A percentile compares a stretch with the other conserved stretches of the same genome.
Evolutionary conservation across 2,329 filamentous ascomycete species (phyloP).

Genomic region (Cylindrodendrum hubeiense): DNA sequence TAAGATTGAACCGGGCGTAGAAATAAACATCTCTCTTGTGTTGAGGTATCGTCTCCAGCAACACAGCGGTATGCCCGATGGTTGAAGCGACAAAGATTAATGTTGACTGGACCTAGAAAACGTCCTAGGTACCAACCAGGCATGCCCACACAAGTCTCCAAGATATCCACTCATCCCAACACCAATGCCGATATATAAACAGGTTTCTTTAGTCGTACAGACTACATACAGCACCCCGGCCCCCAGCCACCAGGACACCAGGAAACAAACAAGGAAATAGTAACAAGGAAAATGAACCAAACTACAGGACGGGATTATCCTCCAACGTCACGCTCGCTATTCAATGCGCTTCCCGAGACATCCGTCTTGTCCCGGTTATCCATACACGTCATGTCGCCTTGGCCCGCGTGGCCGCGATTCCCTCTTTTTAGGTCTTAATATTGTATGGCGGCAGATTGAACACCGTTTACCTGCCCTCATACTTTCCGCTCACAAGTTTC

Average conservation of each 20-base stretch:
- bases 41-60: no score
- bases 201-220: conserved; percentile 32
- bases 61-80: no score
- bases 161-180: background rate
- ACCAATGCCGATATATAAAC: conserved; percentile 26
- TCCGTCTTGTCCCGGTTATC: conserved; percentile 43
- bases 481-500: conserved; percentile 82
- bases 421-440: conserved; percentile 4
- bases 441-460: conserved; percentile 3
- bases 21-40: no score
- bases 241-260: conserved; percentile 22
- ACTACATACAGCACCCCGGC: conserved; percentile 23
- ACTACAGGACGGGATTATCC: conserved; percentile 35
- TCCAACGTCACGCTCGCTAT: conserved; percentile 45
- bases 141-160: background rate
- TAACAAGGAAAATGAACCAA: conserved; percentile 26
- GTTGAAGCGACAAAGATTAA: background rate
- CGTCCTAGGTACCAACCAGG: background rate
- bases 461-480: conserved; percentile 64
- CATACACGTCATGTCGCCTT: conserved; percentile 51
- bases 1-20: no score
- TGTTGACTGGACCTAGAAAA: background rate
- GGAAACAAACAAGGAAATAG: conserved; percentile 22
- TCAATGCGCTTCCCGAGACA: conserved; percentile 40
- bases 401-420: conserved; percentile 3